Evolutionary conservation across 2,329 filamentous ascomycete species (phyloP), one percentile per base, ranked within the genome.

Genomic region (Beauveria asiatica): DNA sequence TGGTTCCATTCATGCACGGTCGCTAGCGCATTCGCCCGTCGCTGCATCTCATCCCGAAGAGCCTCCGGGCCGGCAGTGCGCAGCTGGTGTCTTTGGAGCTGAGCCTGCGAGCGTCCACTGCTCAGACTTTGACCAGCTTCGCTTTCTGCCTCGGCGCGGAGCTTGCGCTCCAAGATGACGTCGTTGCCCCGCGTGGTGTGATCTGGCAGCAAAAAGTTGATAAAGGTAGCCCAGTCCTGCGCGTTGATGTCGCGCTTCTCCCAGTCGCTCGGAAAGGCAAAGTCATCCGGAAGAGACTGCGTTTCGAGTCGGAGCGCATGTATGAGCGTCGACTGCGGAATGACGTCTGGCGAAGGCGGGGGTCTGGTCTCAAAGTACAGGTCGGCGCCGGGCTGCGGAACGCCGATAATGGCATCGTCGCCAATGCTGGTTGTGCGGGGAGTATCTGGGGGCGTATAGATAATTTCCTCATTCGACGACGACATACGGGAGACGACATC

Each of bases 141-240:
- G 16, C 63, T 66, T 9, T 63, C 60, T 5, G 69, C 48, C 60
- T 82, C 78, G 0, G 73, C 73, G 30, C 73, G 72, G 30, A 79
- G 63, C 65, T 84, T 83, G 58, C 79, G 74, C 62, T 81, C 76
- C 17, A 79, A 69, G 19, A 83, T 66, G 52, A 74, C 73, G 23
- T 78, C 76, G 64, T 82, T 84, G 19, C 70, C 69, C 17, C 68
- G 66, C 1, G 71, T 69, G 5, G 73, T 70, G 66, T 81, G 76
- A 57, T 79, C 71, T 0, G 83, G 82, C 23, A 85, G 67, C 17
- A 85, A 68, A 62, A 79, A 80, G 65, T 84, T 84, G 50, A 82
- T 64, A 68, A 86, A 85, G 0, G 82, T 84, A 41, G 76, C 75
- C 83, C 83, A 86, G 66, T 86, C 83, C 65, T 81, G 77, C 16